Evolutionary conservation across 192 early-diverging fungal genomes (phyloP).

Genomic region (Ambispora gerdemannii): DNA sequence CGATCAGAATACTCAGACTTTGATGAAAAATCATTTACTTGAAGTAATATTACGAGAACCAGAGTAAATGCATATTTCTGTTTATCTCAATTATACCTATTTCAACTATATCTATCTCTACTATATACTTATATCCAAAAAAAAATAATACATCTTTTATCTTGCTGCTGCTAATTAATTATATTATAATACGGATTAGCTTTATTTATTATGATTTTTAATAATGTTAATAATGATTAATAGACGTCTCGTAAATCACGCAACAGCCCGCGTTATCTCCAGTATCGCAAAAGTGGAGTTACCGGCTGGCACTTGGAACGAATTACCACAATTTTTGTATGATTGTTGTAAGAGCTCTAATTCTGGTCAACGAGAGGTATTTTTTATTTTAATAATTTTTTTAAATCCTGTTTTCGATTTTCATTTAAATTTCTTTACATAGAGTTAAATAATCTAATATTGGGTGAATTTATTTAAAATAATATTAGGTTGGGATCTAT

Average conservation of each 20-base stretch:
- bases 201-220: not conserved
- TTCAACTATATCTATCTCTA: no score
- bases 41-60: slow-evolving; percentile 72
- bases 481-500: slow-evolving; percentile 69
- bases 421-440: slow-evolving; percentile 3
- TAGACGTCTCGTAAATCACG: slow-evolving; percentile 70
- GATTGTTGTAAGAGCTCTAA: slow-evolving; percentile 71
- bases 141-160: no score
- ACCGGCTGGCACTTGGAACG: slow-evolving; percentile 70
- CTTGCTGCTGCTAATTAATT: no score
- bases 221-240: no score
- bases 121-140: no score
- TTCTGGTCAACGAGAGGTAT: slow-evolving; percentile 69
- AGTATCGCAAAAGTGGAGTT: slow-evolving; percentile 80
- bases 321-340: slow-evolving; percentile 77
- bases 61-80: no score
- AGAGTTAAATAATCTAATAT: not conserved
- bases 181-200: no score
- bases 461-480: not conserved
- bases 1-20: slow-evolving; percentile 49
- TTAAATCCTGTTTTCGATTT: not conserved
- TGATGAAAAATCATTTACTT: slow-evolving; percentile 68
- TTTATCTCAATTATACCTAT: no score
- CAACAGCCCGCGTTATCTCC: slow-evolving; percentile 86
- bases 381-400: slow-evolving; percentile 11